These are phyloP conservation scores for Echinosophora koreensis DNA, from an alignment of 306 rosid species.

Conservation along the genomic window DNA sequence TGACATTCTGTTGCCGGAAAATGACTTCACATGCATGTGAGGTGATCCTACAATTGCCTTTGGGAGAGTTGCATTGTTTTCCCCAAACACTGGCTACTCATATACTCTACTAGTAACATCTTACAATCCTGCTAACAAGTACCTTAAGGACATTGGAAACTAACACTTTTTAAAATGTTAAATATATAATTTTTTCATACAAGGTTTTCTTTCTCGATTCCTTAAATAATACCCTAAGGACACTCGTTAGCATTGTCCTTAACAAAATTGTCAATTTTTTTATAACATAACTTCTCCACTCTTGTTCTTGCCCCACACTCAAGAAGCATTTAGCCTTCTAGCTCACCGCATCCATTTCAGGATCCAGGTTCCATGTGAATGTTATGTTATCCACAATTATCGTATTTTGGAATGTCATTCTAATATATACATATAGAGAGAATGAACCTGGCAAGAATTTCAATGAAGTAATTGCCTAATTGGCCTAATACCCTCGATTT, in stretches of 20 bases:
- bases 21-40: slow-evolving; percentile 52
- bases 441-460: too few relatives aligned
- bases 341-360: slow-evolving; percentile 6
- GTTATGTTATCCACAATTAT: neutral
- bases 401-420: neutral
- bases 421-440: too few relatives aligned
- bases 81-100: neutral
- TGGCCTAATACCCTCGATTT: too few relatives aligned
- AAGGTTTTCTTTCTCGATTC: too few relatives aligned
- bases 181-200: too few relatives aligned
- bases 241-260: too few relatives aligned
- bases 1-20: slow-evolving; percentile 62
- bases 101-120: neutral
- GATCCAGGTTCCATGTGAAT: slow-evolving; percentile 23
- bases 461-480: too few relatives aligned
- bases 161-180: too few relatives aligned
- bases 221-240: too few relatives aligned
- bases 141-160: too few relatives aligned
- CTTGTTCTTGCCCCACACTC: neutral
- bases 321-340: neutral
- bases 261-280: neutral
- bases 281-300: neutral
- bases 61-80: neutral
- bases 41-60: slow-evolving; percentile 19
- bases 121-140: too few relatives aligned